phyloP scores from a whole-genome alignment of 1,284 basidiomycete genomes.

The Calocybe gambosa region DNA sequence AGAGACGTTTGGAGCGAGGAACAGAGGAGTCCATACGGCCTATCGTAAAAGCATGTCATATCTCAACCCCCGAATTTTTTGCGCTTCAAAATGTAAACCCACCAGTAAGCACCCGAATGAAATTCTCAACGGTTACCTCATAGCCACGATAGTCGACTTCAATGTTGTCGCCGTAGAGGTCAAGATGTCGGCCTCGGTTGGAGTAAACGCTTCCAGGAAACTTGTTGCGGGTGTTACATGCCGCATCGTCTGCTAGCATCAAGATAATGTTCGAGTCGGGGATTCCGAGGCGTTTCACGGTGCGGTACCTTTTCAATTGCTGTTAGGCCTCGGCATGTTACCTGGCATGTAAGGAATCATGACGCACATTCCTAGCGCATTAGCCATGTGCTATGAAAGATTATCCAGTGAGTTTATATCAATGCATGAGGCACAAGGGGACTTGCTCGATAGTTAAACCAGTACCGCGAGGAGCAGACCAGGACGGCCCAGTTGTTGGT shows the following conservation, averaged over 20 bases:
- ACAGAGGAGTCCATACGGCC: conserved; percentile 67
- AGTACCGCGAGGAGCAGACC: conserved; percentile 90
- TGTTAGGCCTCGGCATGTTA: too few species aligned
- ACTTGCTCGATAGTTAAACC: conserved; percentile 93
- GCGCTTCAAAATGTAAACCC: conserved; percentile 20
- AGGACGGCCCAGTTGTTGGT: conserved; percentile 99
- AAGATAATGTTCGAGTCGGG: conserved; percentile 98
- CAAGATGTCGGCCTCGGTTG: conserved; percentile 70
- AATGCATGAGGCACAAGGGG: neutral
- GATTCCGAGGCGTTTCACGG: conserved; percentile 95
- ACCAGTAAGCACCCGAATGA: conserved; percentile 89
- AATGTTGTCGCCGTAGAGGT: conserved; percentile 94
- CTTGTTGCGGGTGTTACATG: conserved; percentile 90
- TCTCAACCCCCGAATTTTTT: too few species aligned
- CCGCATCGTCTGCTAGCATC: conserved; percentile 96
- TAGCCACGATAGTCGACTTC: conserved; percentile 36
- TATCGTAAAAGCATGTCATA: too few species aligned
- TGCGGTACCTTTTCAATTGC: conserved; percentile 97
- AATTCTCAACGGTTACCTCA: conserved; percentile 89
- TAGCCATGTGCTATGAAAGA: conserved; percentile 83
- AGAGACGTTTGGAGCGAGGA: conserved; percentile 86
- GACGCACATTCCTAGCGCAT: conserved; percentile 88
- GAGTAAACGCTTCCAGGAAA: conserved; percentile 92
- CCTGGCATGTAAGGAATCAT: too few species aligned
- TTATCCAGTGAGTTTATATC: neutral